Evolutionary conservation across 306 rosid genomes (phyloP), one percentile per base, ranked within the genome.

Genomic region (Citrullus amarus): DNA sequence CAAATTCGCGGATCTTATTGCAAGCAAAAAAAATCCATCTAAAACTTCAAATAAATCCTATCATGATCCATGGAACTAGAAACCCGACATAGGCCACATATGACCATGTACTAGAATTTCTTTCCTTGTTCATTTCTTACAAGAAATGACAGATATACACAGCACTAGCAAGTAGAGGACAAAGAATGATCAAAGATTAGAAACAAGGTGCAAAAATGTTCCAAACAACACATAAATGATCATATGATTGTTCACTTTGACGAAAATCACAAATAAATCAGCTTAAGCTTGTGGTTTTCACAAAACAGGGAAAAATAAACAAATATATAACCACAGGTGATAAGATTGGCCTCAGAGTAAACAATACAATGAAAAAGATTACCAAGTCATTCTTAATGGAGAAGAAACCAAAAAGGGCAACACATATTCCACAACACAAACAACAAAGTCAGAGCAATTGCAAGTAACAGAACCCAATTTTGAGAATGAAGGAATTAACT

Each of bases 401-500:
- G 73, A 9, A 9, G 53, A 39, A 18, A 39, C 32, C 51, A 18
- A 70, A 70, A 46, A 12, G 57, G 2, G 30, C 36, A 17, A 72
- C 17, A 41, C n/a, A 39, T 34, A 7, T 0, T 38, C 50, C 20
- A 67, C 74, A 18, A 67, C 32, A 9, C 48, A 39, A 18, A 41
- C 5, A n/a, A 67, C 4, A 0, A 20, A 46, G 22, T 7, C 38
- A 53, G 22, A 72, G 4, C 28, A 3, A 20, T n/a, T 11, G 3
- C 22, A 68, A 43, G 9, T n/a, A 22, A 20, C 2, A 44, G 50
- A 39, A 41, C 25, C 43, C 48, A 67, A 36, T 36, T 6, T 6
- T 13, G 48, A 65, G n/a, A 65, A 11, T 8, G 57, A 55, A 10
- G 16, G 20, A 62, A 54, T 53, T 38, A 58, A 85, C 90, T 88